Base-by-base conservation (phyloP, 257 asterid species). In the Solanum tarijense region DNA sequence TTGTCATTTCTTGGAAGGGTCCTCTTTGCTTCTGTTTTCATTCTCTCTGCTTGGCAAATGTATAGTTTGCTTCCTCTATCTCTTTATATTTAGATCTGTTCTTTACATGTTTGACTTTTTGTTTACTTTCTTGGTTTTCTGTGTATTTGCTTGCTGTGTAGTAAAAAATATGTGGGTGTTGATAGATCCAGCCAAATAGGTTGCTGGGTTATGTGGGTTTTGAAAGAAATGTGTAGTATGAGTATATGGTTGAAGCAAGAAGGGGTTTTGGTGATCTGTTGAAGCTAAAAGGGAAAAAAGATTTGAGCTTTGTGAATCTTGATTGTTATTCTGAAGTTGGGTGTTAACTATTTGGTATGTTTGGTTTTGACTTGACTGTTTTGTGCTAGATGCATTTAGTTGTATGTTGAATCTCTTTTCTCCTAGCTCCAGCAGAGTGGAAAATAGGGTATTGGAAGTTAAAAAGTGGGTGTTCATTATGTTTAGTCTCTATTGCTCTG, bases 21-120 rank as follows among this genome's bases (percentile, higher is more conserved):
- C 72, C 91, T 97, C 66, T 97, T 97, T 91, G 98, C 97, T 65
- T 97, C 98, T 8, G 86, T 97, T 88, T 97, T 97, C 96, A 97
- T 97, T 92, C 97, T 97, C 68, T 93, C 99, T 43, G 98, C 99
- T 89, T 95, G 98, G 98, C 97, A 95, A 94, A 95, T 94, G 99
- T 97, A 94, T 87, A 71, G 84, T 52, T 34, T 78, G 60, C 25
- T 87, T 58, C 34, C 27, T 68, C 20, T 39, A 1, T 58, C 0
- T 85, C 36, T 21, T 89, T 79, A 36, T 74, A 25, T 81, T 79
- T 89, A 90, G 98, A 94, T 94, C 95, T 92, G 90, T 12, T 72
- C 52, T 43, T 79, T 78, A 78, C 12, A 39, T 74, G 13, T 25
- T 79, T 20, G 16, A 25, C 2, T 43, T 41, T n/a, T 38, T 78